These are phyloP conservation scores for Pestalotiopsis sp. DNA, from an alignment of 2,329 filamentous ascomycete species.

Conservation along the genomic window DNA sequence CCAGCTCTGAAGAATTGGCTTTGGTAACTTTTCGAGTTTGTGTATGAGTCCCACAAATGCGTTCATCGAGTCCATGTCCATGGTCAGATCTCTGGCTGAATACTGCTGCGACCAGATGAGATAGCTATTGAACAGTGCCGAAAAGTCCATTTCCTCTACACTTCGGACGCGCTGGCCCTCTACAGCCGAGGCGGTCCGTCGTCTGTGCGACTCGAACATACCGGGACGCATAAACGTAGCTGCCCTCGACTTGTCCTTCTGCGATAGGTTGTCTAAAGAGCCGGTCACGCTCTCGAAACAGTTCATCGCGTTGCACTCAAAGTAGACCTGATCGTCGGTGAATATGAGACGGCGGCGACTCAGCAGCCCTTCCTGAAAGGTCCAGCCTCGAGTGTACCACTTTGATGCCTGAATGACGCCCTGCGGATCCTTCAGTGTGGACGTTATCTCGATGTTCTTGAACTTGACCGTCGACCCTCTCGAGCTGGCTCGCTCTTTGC, in stretches of 20 bases:
- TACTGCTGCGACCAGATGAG: not conserved
- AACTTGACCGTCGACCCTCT: not conserved
- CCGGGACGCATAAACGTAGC: not conserved
- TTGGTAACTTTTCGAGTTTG: not conserved
- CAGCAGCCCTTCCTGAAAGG: slow-evolving; percentile 16
- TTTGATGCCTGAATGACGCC: slow-evolving; percentile 13
- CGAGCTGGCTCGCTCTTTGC: not conserved
- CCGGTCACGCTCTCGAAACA: not conserved
- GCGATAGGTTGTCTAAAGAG: not conserved
- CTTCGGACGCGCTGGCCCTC: not conserved
- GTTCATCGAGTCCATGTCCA: not conserved
- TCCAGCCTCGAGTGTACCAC: slow-evolving; percentile 20
- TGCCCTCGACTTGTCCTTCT: not conserved
- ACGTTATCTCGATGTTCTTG: not conserved
- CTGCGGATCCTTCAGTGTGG: not conserved
- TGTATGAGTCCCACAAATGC: not conserved
- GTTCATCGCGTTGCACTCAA: slow-evolving; percentile 15
- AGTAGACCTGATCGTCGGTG: slow-evolving; percentile 16
- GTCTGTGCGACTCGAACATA: not conserved
- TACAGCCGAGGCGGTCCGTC: not conserved
- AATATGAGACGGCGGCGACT: slow-evolving; percentile 13
- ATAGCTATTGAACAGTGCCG: not conserved
- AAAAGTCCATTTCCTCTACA: not conserved
- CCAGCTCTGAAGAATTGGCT: not conserved
- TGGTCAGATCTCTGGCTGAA: not conserved